phyloP scores from a whole-genome alignment of 305 asterid genomes.

The Coffea humblotiana region DNA sequence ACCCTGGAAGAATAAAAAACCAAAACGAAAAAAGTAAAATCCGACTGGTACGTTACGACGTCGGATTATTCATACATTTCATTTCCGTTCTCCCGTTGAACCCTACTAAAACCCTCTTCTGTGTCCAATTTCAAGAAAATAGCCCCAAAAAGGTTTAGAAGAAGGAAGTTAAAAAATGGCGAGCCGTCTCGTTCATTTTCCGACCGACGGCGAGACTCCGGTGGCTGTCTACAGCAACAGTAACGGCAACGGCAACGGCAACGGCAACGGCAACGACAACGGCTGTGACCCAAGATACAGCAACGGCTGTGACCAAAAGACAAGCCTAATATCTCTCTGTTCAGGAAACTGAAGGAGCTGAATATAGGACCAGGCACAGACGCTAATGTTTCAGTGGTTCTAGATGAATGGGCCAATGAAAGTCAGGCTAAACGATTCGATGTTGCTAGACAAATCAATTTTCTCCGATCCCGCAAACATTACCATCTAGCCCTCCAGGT shows the following conservation, averaged over 20 bases:
- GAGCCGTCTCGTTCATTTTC: constrained; percentile 26
- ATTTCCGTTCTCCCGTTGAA: not conserved
- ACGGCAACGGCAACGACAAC: constrained; percentile 7
- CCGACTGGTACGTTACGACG: not conserved
- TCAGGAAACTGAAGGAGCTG: constrained; percentile 28
- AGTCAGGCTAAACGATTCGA: constrained; percentile 24
- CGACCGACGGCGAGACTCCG: constrained; percentile 19
- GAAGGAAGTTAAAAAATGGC: constrained; percentile 6
- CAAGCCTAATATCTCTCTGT: constrained; percentile 20
- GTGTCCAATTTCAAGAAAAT: not conserved
- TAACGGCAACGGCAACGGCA: constrained; percentile 7
- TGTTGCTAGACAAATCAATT: constrained; percentile 30
- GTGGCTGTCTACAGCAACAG: constrained; percentile 24
- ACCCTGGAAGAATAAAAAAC: too few relatives aligned
- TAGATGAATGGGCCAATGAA: constrained; percentile 40
- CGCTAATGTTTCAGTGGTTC: not conserved
- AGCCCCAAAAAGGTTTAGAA: not conserved
- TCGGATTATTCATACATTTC: not conserved
- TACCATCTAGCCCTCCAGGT: constrained; percentile 59
- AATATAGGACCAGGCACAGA: constrained; percentile 24
- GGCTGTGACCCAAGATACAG: not conserved
- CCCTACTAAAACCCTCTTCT: constrained; percentile 18
- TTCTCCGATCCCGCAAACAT: constrained; percentile 39
- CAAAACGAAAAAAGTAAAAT: not conserved
- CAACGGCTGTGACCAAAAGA: constrained; percentile 14